phyloP scores from a whole-genome alignment of 345 rosid species.

The Kernera saxatilis region DNA sequence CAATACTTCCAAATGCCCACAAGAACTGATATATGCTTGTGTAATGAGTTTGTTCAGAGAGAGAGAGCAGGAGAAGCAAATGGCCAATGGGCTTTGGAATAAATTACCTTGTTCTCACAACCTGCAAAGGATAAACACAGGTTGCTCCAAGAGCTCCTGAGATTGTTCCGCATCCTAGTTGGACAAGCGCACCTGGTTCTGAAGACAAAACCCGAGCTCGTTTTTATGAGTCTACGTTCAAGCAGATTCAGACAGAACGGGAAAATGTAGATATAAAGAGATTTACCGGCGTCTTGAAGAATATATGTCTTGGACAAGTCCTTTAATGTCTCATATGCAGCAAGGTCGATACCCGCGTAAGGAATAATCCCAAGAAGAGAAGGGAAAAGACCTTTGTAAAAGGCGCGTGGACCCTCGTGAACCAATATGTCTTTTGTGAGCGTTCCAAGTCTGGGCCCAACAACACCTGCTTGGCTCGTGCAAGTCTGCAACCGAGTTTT shows the following conservation, averaged over 20 bases:
- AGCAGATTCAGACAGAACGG: background rate
- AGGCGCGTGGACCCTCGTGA: slow-evolving; percentile 85
- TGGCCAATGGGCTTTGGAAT: background rate
- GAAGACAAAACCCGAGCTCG: slow-evolving; percentile 2
- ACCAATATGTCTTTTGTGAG: slow-evolving; percentile 66
- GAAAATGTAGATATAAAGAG: background rate
- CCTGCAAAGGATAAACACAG: slow-evolving; percentile 93
- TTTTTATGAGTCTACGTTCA: background rate
- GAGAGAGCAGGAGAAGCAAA: background rate
- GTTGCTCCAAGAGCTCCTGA: slow-evolving; percentile 94
- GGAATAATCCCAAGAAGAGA: slow-evolving; percentile 90
- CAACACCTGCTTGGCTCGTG: slow-evolving; percentile 54
- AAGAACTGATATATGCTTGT: background rate
- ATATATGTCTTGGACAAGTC: slow-evolving; percentile 74
- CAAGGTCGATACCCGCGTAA: slow-evolving; percentile 94
- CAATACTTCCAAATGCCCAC: background rate
- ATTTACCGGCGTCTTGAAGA: slow-evolving; percentile 58
- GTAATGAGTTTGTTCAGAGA: background rate
- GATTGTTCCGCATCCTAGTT: slow-evolving; percentile 81
- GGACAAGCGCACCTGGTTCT: slow-evolving; percentile 89
- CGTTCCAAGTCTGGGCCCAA: slow-evolving; percentile 46
- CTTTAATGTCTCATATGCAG: slow-evolving; percentile 81
- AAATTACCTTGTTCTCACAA: slow-evolving; percentile 79
- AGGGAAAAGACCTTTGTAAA: slow-evolving; percentile 79
- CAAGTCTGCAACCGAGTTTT: slow-evolving; percentile 87